Percentiles rank a stretch among this genome's conserved stretches.
phyloP scores from a whole-genome alignment of 169 alveolate species.

The Amoebophrya sp. region DNA sequence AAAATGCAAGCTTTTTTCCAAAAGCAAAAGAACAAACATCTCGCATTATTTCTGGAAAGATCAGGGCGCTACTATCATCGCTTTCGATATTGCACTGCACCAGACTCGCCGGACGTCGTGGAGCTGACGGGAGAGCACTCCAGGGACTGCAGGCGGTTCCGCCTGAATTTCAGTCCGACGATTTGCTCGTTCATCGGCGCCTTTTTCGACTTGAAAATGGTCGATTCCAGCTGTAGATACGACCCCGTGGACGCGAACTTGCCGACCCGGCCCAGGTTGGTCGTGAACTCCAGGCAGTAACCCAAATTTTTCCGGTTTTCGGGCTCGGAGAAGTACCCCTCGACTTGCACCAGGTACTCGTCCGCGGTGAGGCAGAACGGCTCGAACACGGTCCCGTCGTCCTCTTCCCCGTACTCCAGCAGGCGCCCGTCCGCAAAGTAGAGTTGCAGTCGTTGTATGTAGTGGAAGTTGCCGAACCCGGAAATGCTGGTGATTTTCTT shows the following conservation, averaged over 20 bases:
- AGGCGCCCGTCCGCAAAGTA: neutral
- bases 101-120: neutral
- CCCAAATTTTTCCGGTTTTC: neutral
- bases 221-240: neutral
- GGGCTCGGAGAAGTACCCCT: neutral
- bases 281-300: neutral
- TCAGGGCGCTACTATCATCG: too few relatives aligned
- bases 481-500: neutral
- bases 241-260: neutral
- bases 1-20: too few relatives aligned
- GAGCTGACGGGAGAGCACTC: neutral
- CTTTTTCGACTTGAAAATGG: neutral
- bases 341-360: neutral
- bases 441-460: neutral
- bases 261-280: neutral
- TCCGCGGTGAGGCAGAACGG: neutral
- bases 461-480: conserved; percentile 17
- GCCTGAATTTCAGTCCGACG: neutral
- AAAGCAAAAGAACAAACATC: too few relatives aligned
- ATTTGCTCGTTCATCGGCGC: neutral
- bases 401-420: neutral
- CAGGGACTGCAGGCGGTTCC: neutral
- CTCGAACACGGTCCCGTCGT: conserved; percentile 17
- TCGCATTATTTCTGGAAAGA: too few relatives aligned
- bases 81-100: conserved; percentile 4